Base-by-base conservation (phyloP, 1,284 basidiomycete species). In the Puccinia triticina region DNA sequence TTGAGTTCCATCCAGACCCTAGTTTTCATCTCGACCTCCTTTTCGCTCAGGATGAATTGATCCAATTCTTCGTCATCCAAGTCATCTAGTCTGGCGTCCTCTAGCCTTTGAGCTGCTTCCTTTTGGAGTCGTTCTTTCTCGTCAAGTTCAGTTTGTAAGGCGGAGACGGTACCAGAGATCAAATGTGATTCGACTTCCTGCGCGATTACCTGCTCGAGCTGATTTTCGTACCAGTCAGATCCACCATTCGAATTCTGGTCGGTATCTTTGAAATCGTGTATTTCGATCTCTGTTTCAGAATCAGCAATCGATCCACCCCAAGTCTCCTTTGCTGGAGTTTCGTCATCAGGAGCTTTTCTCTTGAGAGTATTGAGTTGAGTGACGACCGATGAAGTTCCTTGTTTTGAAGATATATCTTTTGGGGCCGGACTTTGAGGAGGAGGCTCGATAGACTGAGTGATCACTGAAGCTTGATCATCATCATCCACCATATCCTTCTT, bases 1-100 rank as follows among this genome's bases (percentile, higher is more conserved):
- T 99, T 99, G 86, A 95, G 90, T 88, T 96, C 95, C 83, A 98
- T 93, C 97, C 97, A 99, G 26, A 99, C 91, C 37, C 95, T 91
- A 86, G 96, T 95, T 87, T 96, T 97, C 86, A 95, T 90, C 86
- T 90, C 91, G 8, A 94, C 92, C 87, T 98, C 96, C 37, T 94
- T 93, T 69, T 93, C 92, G 16, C 90, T 92, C 71, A 98, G 88
- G 83, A 97, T 89, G 87, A 88, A 95, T 37, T 88, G 89, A 86
- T 98, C 94, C 67, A 99, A 89, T 87, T 99, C 97, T 10, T 92
- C 94, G 85, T 99, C 97, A 88, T 99, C 93, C 37, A 98, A 88
- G 55, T 92, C 94, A 29, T 89, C 87, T 64, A 96, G 89, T 82
- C 84, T 66, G 55, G 83, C 83, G 40, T 80, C 77, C 29, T 72